Evolutionary conservation across 2,329 filamentous ascomycete genomes (phyloP), one percentile per base, ranked within the genome.

Genomic region (Colletotrichum truncatum): DNA sequence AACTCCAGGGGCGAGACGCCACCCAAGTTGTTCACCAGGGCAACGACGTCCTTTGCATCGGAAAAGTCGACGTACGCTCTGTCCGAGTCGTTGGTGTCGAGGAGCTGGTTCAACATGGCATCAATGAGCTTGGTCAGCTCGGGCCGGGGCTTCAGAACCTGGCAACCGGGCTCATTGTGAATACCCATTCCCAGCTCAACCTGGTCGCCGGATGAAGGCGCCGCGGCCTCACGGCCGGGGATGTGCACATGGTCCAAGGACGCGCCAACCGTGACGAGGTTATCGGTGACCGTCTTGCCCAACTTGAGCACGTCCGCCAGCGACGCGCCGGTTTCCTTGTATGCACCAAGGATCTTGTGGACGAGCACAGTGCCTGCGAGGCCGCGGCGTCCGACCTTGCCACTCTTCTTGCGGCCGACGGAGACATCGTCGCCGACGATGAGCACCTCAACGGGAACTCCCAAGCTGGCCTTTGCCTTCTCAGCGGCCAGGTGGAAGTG

Each of bases 181-280:
- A 92, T 92, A 8, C 90, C 90, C 90, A 92, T 92, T 2, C 90
- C 90, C 68, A 91, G 82, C 77, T 92, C 89, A 21, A 90, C 82
- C 71, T 91, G 87, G 18, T 83, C 84, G 14, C 83, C 71, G 1
- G 81, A 21, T 76, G 52, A 82, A 11, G 75, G 74, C 1, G 67
- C 30, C 12, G 66, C 67, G 9, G 67, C 58, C 38, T 67, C 75
- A 3, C 84, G 78, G 0, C 85, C 85, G 3, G 85, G 85, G 1
- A 87, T 84, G 69, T 87, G 84, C 4, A 87, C 85, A 69, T 87
- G 85, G 21, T 79, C 76, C 32, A 87, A 72, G 11, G 81, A 84
- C 0, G 81, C 81, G 4, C 85, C 85, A 51, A 87, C 84, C 0
- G 81, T 84, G 4, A 85, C 83, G 1, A 82, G 74, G 58, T 85